These are phyloP conservation scores for Candida awuae DNA, from an alignment of 805 yeast species.

Conservation along the genomic window DNA sequence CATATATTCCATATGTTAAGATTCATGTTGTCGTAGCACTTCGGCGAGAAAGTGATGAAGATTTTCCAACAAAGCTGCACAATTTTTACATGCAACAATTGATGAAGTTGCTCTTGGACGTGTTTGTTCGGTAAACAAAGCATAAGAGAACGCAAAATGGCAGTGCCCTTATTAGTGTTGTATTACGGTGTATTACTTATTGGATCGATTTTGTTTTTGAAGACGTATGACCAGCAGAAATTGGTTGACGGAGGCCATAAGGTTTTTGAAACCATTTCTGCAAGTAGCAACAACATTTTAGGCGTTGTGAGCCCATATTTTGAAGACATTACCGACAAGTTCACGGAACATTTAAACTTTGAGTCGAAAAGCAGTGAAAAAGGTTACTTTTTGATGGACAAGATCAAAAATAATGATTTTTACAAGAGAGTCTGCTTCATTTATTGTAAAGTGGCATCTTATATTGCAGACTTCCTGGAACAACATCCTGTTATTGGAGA, in stretches of 20 bases:
- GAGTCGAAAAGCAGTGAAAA: neutral
- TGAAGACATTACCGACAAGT: neutral
- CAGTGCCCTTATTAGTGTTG: slow-evolving; percentile 1
- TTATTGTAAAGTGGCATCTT: neutral
- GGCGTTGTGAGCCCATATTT: neutral
- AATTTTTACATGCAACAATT: neutral
- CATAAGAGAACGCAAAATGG: neutral
- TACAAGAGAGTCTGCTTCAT: neutral
- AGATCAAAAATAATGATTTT: too few species aligned
- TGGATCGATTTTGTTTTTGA: slow-evolving; percentile 6
- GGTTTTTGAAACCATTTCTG: slow-evolving; percentile 1
- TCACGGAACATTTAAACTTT: neutral
- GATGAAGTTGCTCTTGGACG: neutral
- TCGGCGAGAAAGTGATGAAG: neutral
- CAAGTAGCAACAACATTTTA: neutral
- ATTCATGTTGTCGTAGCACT: too few species aligned
- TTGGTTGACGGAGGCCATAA: slow-evolving; percentile 3
- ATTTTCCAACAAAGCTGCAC: neutral
- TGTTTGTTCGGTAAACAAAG: neutral
- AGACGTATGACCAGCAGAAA: neutral
- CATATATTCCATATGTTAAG: too few species aligned
- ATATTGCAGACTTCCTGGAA: neutral
- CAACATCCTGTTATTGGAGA: neutral
- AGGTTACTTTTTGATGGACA: too few species aligned
- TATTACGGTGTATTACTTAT: slow-evolving; percentile 7